Evolutionary conservation across 345 rosid species (phyloP).

Genomic region (Brassica carinata): DNA sequence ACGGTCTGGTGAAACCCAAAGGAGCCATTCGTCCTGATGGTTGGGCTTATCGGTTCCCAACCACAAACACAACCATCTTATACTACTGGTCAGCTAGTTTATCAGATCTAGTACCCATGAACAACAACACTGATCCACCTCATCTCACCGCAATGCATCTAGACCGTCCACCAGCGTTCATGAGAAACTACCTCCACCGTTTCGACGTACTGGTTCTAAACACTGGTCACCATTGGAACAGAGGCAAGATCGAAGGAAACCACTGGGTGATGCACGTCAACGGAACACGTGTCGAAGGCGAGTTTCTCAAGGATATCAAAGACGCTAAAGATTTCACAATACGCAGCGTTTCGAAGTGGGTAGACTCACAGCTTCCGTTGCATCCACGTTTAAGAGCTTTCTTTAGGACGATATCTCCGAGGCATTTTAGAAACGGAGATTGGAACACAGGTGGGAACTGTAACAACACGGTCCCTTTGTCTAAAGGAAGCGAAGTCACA

Average conservation of each 20-base stretch:
- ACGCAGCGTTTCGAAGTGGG: conserved; percentile 61
- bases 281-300: conserved; percentile 49
- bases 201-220: conserved; percentile 69
- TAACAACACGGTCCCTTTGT: conserved; percentile 60
- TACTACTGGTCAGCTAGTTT: conserved; percentile 78
- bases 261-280: conserved; percentile 69
- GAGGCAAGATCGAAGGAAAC: conserved; percentile 68
- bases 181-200: conserved; percentile 52
- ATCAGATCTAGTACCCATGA: conserved; percentile 55
- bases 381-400: conserved; percentile 61
- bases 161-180: conserved; percentile 73
- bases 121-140: conserved; percentile 43
- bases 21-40: conserved; percentile 70
- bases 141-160: conserved; percentile 64
- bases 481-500: conserved; percentile 49
- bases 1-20: conserved; percentile 54
- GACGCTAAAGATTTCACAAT: conserved; percentile 62
- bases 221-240: conserved; percentile 90
- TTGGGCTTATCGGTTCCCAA: conserved; percentile 63
- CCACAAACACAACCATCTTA: conserved; percentile 70
- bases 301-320: conserved; percentile 44
- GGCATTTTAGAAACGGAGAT: conserved; percentile 73
- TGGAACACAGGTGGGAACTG: conserved; percentile 87
- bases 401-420: conserved; percentile 74
- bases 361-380: conserved; percentile 57